Evolutionary conservation across 2,329 filamentous ascomycete species (phyloP).

Genomic region (Fusarium paranaense): DNA sequence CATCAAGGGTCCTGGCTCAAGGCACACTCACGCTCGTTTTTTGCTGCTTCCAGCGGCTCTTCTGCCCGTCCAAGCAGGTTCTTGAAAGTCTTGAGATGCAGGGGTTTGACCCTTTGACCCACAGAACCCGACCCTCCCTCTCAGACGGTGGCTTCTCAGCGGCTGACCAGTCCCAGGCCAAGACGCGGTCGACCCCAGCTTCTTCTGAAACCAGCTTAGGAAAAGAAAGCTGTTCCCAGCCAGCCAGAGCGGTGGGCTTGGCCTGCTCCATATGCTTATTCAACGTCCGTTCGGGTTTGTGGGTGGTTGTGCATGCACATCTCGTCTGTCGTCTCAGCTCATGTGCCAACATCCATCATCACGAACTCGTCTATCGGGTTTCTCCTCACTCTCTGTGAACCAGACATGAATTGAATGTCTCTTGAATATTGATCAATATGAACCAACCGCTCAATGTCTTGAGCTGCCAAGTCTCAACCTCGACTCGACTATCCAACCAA

Average conservation of each 20-base stretch:
- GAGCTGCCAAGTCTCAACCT: not conserved
- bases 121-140: slow-evolving; percentile 4
- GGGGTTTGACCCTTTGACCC: slow-evolving; percentile 18
- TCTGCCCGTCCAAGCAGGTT: slow-evolving; percentile 1
- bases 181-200: slow-evolving; percentile 36
- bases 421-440: not conserved
- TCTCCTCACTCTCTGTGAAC: not conserved
- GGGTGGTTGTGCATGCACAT: slow-evolving; percentile 1
- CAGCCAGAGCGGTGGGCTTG: slow-evolving; percentile 5
- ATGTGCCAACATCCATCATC: not conserved
- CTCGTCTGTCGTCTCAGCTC: not conserved
- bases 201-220: slow-evolving; percentile 39
- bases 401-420: not conserved
- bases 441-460: not conserved
- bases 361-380: not conserved
- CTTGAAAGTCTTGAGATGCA: slow-evolving; percentile 1
- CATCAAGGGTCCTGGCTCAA: not conserved
- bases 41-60: slow-evolving; percentile 4
- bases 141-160: slow-evolving; percentile 6
- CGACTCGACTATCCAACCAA: not conserved
- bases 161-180: slow-evolving; percentile 29
- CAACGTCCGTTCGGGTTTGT: not conserved
- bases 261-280: not conserved
- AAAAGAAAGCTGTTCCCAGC: not conserved
- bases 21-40: not conserved